Evolutionary conservation across 306 rosid species (phyloP).

Genomic region (Casuarina equisetifolia): DNA sequence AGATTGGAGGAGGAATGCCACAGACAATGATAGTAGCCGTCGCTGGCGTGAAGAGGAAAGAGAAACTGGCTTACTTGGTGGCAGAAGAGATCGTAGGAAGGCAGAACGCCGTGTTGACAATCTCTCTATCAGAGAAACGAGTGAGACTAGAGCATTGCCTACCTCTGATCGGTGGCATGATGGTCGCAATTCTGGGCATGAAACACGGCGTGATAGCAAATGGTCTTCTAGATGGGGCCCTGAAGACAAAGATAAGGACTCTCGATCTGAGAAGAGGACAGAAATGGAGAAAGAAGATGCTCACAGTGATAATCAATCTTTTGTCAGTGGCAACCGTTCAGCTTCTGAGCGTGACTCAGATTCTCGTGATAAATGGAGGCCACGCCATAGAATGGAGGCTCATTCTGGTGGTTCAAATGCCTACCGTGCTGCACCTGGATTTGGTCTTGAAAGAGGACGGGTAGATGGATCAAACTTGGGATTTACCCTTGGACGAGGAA

Average conservation of each 20-base stretch:
- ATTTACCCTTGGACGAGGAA: constrained; percentile 59
- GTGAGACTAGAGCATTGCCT: constrained; percentile 44
- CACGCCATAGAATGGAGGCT: constrained; percentile 61
- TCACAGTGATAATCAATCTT: constrained; percentile 41
- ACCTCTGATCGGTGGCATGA: constrained; percentile 57
- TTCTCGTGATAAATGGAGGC: constrained; percentile 71
- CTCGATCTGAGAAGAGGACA: constrained; percentile 45
- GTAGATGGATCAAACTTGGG: constrained; percentile 52
- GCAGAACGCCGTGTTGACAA: constrained; percentile 51
- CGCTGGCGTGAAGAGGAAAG: constrained; percentile 73
- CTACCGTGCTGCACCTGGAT: constrained; percentile 64
- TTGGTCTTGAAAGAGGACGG: constrained; percentile 52
- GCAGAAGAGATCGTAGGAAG: constrained; percentile 60
- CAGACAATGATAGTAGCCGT: constrained; percentile 53
- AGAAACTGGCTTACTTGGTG: constrained; percentile 61
- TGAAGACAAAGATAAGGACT: constrained; percentile 62
- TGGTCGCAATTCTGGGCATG: constrained; percentile 50
- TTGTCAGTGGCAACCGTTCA: constrained; percentile 40
- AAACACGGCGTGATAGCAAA: constrained; percentile 55
- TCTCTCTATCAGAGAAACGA: constrained; percentile 39
- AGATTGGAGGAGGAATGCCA: constrained; percentile 49
- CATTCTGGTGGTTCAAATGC: constrained; percentile 46
- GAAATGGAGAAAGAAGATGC: constrained; percentile 55
- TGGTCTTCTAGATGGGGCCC: constrained; percentile 72
- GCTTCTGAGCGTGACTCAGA: constrained; percentile 58